A percentile compares a stretch with the other conserved stretches of the same genome.
These are phyloP conservation scores for Coniochaeta pulveracea DNA, from an alignment of 2,329 filamentous ascomycete genomes.

Conservation along the genomic window DNA sequence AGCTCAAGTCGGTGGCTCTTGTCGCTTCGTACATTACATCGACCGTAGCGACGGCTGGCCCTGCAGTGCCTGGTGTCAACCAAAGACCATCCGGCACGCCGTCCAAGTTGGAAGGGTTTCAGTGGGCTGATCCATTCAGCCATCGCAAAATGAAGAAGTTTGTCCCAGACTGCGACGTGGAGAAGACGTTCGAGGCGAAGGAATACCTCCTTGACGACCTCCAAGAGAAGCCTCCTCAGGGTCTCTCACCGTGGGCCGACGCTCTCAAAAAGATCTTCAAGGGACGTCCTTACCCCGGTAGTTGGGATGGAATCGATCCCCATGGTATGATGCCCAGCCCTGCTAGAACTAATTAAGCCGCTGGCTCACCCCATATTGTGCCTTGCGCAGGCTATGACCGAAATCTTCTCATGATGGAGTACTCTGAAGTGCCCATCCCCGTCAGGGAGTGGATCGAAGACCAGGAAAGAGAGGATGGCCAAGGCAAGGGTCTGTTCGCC, in stretches of 20 bases:
- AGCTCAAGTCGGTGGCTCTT: conserved; percentile 9
- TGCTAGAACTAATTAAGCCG: too few relatives aligned
- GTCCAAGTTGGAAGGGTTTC: conserved; percentile 25
- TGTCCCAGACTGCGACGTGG: conserved; percentile 21
- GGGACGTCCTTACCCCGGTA: conserved; percentile 33
- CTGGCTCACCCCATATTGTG: too few relatives aligned
- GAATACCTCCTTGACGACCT: conserved; percentile 34
- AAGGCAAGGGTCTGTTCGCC: conserved; percentile 27
- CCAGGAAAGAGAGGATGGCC: conserved; percentile 21
- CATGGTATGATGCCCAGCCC: too few relatives aligned
- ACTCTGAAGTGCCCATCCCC: conserved; percentile 26
- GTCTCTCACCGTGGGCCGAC: conserved; percentile 25
- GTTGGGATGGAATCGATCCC: conserved; percentile 39
- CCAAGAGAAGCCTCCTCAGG: conserved; percentile 21
- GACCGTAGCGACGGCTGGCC: conserved; percentile 11
- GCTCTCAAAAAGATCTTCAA: conserved; percentile 28
- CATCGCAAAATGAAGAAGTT: conserved; percentile 17
- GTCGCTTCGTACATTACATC: conserved; percentile 15
- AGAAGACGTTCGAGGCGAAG: conserved; percentile 22
- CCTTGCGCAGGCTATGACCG: conserved; percentile 36
- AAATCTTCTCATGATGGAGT: conserved; percentile 33
- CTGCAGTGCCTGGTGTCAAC: conserved; percentile 11
- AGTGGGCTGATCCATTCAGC: conserved; percentile 28
- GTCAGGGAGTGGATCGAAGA: conserved; percentile 37
- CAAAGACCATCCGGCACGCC: conserved; percentile 18